phyloP scores from a whole-genome alignment of 306 rosid genomes.

The Lathyrus aphaca region DNA sequence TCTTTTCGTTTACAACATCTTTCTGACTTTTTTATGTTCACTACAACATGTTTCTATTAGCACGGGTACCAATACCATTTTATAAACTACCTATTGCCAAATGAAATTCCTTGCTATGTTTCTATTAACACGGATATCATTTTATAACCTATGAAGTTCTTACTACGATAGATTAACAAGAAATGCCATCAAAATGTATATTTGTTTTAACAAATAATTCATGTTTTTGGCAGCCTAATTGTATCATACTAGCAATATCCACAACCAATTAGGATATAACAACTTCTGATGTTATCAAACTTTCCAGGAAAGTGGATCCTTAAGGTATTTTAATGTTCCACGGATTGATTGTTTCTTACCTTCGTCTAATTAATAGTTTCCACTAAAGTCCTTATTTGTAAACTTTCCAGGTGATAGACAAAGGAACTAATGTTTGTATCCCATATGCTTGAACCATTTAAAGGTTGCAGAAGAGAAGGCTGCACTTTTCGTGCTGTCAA shows the following conservation, averaged over 20 bases:
- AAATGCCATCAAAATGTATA: background rate
- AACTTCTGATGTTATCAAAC: conserved; percentile 90
- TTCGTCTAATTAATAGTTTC: conserved; percentile 14
- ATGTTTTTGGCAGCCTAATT: conserved; percentile 69
- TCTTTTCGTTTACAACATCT: no score
- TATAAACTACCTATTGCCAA: no score
- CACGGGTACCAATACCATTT: no score
- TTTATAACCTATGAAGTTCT: conserved; percentile 27
- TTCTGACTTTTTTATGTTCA: no score
- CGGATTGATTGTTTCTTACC: conserved; percentile 4
- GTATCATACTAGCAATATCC: conserved; percentile 83
- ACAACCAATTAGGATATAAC: conserved; percentile 94
- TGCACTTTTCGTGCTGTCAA: no score
- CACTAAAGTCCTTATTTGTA: conserved; percentile 32
- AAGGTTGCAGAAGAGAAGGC: no score
- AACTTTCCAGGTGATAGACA: conserved; percentile 73
- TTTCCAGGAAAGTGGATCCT: conserved; percentile 88
- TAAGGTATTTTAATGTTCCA: conserved; percentile 50
- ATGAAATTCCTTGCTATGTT: no score
- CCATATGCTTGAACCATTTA: no score
- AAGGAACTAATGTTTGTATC: no score
- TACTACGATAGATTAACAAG: conserved; percentile 18
- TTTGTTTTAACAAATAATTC: conserved; percentile 25
- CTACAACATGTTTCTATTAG: no score
- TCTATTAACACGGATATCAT: background rate